phyloP scores from a whole-genome alignment of 1,284 basidiomycete species.

The Phellopilus nigrolimitatus region DNA sequence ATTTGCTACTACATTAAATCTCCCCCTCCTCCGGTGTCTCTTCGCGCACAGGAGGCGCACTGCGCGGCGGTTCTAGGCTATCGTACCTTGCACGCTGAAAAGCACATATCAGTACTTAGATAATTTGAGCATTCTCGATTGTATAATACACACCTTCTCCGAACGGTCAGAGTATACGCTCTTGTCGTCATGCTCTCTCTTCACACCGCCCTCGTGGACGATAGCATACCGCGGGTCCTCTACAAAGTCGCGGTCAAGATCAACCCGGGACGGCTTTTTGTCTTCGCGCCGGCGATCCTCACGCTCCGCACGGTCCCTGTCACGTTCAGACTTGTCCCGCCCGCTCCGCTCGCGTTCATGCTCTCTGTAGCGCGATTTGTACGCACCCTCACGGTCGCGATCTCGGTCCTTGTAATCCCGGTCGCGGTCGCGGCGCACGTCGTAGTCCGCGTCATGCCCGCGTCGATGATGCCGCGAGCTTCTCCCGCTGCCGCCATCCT shows the following conservation, averaged over 20 bases:
- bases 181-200: conserved; percentile 19
- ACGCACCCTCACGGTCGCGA: conserved; percentile 25
- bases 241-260: conserved; percentile 42
- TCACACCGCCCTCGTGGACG: conserved; percentile 20
- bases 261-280: not conserved
- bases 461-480: conserved; percentile 14
- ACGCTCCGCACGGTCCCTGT: conserved; percentile 43
- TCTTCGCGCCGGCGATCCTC: conserved; percentile 48
- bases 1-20: conserved; percentile 39
- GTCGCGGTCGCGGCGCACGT: conserved; percentile 18
- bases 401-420: conserved; percentile 13
- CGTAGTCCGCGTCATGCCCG: conserved; percentile 17
- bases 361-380: conserved; percentile 28
- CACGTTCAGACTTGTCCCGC: conserved; percentile 32
- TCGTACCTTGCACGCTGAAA: conserved; percentile 53
- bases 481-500: conserved; percentile 20
- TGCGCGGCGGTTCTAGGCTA: conserved; percentile 30
- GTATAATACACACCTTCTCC: conserved; percentile 53
- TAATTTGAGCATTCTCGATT: conserved; percentile 4
- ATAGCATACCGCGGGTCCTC: conserved; percentile 25
- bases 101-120: not conserved
- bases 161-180: conserved; percentile 32
- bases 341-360: conserved; percentile 27
- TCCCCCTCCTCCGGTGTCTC: conserved; percentile 81
- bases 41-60: conserved; percentile 37